Evolutionary conservation across 1,139 yeast species (phyloP), one percentile per base, ranked within the genome.

Genomic region (Sugiyamaella xylanicola): DNA sequence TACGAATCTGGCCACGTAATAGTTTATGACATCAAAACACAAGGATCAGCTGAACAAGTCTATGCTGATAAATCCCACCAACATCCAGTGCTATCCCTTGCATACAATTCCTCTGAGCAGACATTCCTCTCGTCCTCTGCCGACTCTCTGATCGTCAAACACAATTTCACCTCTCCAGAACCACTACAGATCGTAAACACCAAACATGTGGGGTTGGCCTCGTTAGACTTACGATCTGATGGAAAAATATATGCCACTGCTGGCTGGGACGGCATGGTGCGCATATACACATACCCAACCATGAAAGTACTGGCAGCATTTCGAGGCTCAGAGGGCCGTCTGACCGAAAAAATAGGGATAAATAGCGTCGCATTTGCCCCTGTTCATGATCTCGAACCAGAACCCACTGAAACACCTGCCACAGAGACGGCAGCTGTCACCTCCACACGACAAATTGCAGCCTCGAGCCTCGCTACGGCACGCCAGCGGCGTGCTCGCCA

Each of bases 201-300:
- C 2, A 62, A 64, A 21, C 73, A 69, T 48, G 42, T 64, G 1
- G 76, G 76, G 0, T 56, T 71, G 1, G 65, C 68, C 15, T 57
- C 65, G 0, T 55, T 71, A 4, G 63, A 56, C 9, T 45, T 71
- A 1, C 65, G 74, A 17, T 56, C 59, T 1, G 75, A 72, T 25
- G 69, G 66, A 11, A 61, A 63, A 19, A 51, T 71, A 3, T 56
- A 68, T 39, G 71, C 71, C 5, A 67, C 70, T 1, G 72, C 74
- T 1, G 75, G 77, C 15, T 74, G 78, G 78, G 78, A 74, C 48
- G 74, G 75, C 5, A 62, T 60, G 52, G 69, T 72, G 3, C 67
- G 76, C 1, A 58, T 74, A 2, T 73, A 66, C 55, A 53, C 56
- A 3, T 62, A 61, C 40, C 43, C 55, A 3, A 56, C 58, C 2